A percentile compares a stretch with the other conserved stretches of the same genome.
Conservation (phyloP, 768 basidiomycete species). For the Solioccasus polychromus region DNA sequence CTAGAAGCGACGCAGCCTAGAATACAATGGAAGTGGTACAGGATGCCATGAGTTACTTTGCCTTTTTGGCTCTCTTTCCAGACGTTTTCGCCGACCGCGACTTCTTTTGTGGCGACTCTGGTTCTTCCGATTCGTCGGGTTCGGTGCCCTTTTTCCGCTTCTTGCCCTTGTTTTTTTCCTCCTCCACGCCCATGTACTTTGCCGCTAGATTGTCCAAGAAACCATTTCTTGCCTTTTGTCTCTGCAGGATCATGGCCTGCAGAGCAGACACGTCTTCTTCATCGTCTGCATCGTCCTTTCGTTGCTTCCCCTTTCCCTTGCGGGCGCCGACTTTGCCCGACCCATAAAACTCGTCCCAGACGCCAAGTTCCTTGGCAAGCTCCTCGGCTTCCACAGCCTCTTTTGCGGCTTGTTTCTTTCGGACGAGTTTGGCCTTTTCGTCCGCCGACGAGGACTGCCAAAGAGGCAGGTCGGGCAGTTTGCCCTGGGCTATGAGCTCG, state of each 20-base stretch:
- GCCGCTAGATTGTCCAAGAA: conserved; percentile 75
- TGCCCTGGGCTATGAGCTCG: conserved; percentile 57
- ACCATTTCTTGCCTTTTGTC: conserved; percentile 62
- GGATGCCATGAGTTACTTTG: conserved; percentile 23
- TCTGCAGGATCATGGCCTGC: conserved; percentile 79
- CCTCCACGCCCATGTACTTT: conserved; percentile 60
- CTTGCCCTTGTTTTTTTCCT: conserved; percentile 46
- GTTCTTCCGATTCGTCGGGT: conserved; percentile 34
- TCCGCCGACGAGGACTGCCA: conserved; percentile 80
- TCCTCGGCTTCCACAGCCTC: conserved; percentile 85
- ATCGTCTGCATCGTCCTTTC: conserved; percentile 35
- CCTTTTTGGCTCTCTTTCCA: conserved; percentile 39
- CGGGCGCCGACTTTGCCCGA: conserved; percentile 64
- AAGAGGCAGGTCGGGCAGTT: conserved; percentile 49
- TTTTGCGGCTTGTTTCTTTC: conserved; percentile 70
- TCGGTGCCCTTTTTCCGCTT: conserved; percentile 46
- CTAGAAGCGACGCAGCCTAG: background rate
- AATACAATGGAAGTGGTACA: conserved; percentile 1
- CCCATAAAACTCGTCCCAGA: conserved; percentile 93
- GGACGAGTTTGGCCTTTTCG: conserved; percentile 70
- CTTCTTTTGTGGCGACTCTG: conserved; percentile 50
- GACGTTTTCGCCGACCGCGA: conserved; percentile 46
- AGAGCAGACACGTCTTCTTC: conserved; percentile 68
- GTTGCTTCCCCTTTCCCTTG: conserved; percentile 50
- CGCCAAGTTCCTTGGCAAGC: conserved; percentile 81